These are phyloP conservation scores for Backusella sp. DNA, from an alignment of 192 early-diverging fungal species.

Conservation along the genomic window DNA sequence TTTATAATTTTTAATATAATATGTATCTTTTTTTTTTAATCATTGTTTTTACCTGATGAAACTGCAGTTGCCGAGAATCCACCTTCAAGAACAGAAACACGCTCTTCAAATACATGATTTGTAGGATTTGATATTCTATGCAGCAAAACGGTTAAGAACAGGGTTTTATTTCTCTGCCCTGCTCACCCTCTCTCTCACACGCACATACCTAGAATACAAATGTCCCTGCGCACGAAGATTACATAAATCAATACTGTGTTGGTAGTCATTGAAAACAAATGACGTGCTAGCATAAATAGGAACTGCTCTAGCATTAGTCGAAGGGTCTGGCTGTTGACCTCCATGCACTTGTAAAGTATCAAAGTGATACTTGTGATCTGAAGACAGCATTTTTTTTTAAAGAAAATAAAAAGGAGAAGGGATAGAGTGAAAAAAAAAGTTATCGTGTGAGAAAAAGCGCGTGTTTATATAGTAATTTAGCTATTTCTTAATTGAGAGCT, in stretches of 20 bases:
- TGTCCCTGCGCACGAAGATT: conserved; percentile 67
- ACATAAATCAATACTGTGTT: conserved; percentile 80
- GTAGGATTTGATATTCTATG: conserved; percentile 70
- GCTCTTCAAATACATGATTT: conserved; percentile 85
- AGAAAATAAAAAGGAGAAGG: background rate
- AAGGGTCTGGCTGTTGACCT: conserved; percentile 57
- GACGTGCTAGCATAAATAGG: conserved; percentile 90
- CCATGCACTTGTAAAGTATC: conserved; percentile 92
- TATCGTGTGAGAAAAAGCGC: background rate
- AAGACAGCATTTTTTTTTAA: background rate
- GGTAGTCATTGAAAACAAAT: conserved; percentile 76
- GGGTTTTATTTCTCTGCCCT: background rate
- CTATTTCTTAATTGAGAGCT: background rate
- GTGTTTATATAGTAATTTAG: background rate
- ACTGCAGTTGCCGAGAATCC: conserved; percentile 68
- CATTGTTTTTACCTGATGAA: conserved; percentile 31
- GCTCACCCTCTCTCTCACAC: background rate
- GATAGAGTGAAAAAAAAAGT: background rate
- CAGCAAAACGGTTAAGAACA: background rate
- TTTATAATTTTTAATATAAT: background rate
- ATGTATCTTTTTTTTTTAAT: background rate
- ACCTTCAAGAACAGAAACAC: conserved; percentile 88
- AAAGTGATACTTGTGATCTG: conserved; percentile 53
- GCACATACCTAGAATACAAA: conserved; percentile 74
- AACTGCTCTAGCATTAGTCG: conserved; percentile 78